Percentiles rank a stretch among this genome's conserved stretches.
These are phyloP conservation scores for Starmera dryadoides DNA, from an alignment of 805 yeast genomes.

Conservation along the genomic window DNA sequence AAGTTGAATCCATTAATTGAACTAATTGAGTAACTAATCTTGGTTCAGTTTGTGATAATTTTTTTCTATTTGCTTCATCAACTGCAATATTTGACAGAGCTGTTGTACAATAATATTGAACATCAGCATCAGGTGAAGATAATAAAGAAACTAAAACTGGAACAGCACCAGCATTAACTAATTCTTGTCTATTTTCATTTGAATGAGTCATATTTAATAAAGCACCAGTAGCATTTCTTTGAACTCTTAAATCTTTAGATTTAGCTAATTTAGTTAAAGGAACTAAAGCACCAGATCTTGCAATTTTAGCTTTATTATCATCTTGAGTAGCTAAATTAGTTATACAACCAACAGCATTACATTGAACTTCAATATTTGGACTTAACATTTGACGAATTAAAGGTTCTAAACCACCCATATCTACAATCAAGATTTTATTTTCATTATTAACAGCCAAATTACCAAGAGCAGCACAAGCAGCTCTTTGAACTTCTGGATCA, in stretches of 20 bases:
- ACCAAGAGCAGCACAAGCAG: conserved; percentile 99
- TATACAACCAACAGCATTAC: conserved; percentile 98
- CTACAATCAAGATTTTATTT: conserved; percentile 87
- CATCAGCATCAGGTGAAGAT: conserved; percentile 87
- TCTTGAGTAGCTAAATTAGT: conserved; percentile 98
- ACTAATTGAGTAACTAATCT: conserved; percentile 84
- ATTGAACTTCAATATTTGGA: conserved; percentile 94
- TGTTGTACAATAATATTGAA: conserved; percentile 96
- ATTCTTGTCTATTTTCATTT: conserved; percentile 90
- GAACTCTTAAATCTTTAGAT: conserved; percentile 91
- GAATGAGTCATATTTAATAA: conserved; percentile 97
- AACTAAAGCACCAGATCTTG: conserved; percentile 90
- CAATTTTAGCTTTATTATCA: conserved; percentile 92
- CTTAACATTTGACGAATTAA: conserved; percentile 97
- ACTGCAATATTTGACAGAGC: conserved; percentile 96
- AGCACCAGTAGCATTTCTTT: conserved; percentile 98
- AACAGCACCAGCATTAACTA: conserved; percentile 96
- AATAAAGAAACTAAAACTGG: conserved; percentile 89
- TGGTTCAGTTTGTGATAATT: conserved; percentile 87
- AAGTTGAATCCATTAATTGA: conserved; percentile 83
- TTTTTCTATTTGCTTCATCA: conserved; percentile 84
- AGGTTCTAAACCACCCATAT: conserved; percentile 97
- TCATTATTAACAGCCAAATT: conserved; percentile 95
- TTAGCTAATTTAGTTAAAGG: conserved; percentile 93
- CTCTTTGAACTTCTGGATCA: conserved; percentile 94